Conservation (phyloP, 768 basidiomycete genomes). For the Cystofilobasidium bisporidii region DNA sequence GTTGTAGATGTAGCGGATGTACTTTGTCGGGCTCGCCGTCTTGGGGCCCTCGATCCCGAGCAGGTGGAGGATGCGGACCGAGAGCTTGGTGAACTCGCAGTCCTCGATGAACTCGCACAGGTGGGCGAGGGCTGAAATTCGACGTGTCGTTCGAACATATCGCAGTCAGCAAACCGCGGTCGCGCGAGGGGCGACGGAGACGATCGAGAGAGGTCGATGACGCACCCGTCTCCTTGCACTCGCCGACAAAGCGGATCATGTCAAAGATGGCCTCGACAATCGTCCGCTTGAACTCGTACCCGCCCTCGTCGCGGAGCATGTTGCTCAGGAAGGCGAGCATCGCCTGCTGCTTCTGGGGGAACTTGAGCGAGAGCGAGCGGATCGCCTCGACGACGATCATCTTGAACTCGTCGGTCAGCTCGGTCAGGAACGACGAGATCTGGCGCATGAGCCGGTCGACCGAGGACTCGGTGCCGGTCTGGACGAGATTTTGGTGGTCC, state of each 20-base stretch:
- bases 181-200: not conserved
- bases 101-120: slow-evolving; percentile 99
- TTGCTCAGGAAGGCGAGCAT: slow-evolving; percentile 97
- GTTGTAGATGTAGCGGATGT: slow-evolving; percentile 99
- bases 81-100: slow-evolving; percentile 98
- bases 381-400: slow-evolving; percentile 99
- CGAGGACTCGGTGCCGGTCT: slow-evolving; percentile 98
- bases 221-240: slow-evolving; percentile 78
- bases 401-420: slow-evolving; percentile 99
- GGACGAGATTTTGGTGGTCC: too few relatives aligned
- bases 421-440: slow-evolving; percentile 96
- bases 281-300: slow-evolving; percentile 98
- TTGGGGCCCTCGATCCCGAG: slow-evolving; percentile 94
- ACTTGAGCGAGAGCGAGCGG: slow-evolving; percentile 95
- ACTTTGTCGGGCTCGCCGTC: slow-evolving; percentile 92
- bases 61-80: slow-evolving; percentile 88
- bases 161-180: not conserved
- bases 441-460: slow-evolving; percentile 99
- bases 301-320: slow-evolving; percentile 93
- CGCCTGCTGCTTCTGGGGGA: slow-evolving; percentile 88
- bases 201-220: not conserved
- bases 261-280: slow-evolving; percentile 99
- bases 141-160: too few relatives aligned
- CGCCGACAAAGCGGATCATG: slow-evolving; percentile 96
- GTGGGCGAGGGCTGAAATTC: slow-evolving; percentile 65